phyloP scores from a whole-genome alignment of 257 asterid species.

The Ballota nigra region DNA sequence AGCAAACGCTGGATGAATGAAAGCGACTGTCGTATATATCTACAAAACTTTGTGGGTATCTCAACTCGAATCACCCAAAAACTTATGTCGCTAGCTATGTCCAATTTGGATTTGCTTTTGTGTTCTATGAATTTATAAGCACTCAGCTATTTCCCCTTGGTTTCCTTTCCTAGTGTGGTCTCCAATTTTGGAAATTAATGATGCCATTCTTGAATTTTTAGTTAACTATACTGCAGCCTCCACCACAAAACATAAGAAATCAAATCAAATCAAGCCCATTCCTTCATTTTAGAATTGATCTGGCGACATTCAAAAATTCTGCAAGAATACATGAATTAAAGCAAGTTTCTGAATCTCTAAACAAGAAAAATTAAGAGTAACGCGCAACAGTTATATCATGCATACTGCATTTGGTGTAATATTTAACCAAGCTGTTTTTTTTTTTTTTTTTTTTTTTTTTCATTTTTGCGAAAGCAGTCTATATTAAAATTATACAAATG shows the following conservation, averaged over 20 bases:
- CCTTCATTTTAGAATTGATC: no score
- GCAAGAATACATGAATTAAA: no score
- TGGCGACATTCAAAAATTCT: no score
- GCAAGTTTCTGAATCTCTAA: no score
- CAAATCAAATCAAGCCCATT: no score
- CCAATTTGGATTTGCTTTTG: slow-evolving; percentile 22
- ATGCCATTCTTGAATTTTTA: slow-evolving; percentile 15
- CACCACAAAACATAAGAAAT: slow-evolving; percentile 1
- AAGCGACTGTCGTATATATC: not conserved
- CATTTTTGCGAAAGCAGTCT: no score
- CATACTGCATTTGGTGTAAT: no score
- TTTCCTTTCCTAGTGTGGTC: slow-evolving; percentile 15
- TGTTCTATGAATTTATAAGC: slow-evolving; percentile 28
- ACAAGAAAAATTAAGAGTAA: no score
- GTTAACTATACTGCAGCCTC: slow-evolving; percentile 13
- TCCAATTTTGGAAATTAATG: slow-evolving; percentile 4
- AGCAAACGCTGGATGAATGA: not conserved
- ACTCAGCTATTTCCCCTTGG: not conserved
- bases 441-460: no score
- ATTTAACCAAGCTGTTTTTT: no score
- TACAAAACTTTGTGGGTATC: not conserved
- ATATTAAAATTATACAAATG: no score
- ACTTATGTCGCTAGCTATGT: slow-evolving; percentile 13
- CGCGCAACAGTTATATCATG: no score
- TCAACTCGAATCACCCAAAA: not conserved